These are phyloP conservation scores for Ulmus americana DNA, from an alignment of 331 rosid species.

Conservation along the genomic window DNA sequence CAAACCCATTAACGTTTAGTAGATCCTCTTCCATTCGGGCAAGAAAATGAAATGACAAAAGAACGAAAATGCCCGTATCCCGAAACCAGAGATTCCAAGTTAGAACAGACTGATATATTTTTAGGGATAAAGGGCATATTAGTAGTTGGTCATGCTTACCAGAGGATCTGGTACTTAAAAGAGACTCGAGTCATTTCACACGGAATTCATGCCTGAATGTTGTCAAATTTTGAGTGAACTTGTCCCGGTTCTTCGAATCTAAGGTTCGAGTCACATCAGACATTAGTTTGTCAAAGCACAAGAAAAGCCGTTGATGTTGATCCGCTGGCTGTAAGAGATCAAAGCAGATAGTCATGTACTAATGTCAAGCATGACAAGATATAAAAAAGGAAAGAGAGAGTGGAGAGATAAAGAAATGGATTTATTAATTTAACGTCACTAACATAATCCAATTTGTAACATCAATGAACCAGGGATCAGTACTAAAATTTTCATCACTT, in stretches of 20 bases:
- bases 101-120: no score
- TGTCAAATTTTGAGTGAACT: conserved; percentile 88
- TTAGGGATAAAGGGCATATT: no score
- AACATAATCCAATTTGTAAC: not conserved
- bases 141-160: not conserved
- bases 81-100: not conserved
- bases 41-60: not conserved
- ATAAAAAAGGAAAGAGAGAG: not conserved
- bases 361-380: conserved; percentile 8
- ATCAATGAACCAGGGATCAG: not conserved
- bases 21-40: conserved; percentile 3
- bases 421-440: no score
- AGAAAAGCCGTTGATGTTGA: conserved; percentile 79
- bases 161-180: conserved; percentile 14
- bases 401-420: no score
- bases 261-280: conserved; percentile 73
- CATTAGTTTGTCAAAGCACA: conserved; percentile 91
- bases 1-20: conserved; percentile 10
- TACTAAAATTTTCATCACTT: not conserved
- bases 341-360: conserved; percentile 4
- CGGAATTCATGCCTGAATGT: conserved; percentile 83
- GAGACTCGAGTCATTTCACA: conserved; percentile 44
- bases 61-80: not conserved
- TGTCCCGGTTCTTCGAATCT: conserved; percentile 93
- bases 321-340: conserved; percentile 65